Evolutionary conservation across 1,284 basidiomycete genomes (phyloP).

Genomic region (Austropuccinia psidii): DNA sequence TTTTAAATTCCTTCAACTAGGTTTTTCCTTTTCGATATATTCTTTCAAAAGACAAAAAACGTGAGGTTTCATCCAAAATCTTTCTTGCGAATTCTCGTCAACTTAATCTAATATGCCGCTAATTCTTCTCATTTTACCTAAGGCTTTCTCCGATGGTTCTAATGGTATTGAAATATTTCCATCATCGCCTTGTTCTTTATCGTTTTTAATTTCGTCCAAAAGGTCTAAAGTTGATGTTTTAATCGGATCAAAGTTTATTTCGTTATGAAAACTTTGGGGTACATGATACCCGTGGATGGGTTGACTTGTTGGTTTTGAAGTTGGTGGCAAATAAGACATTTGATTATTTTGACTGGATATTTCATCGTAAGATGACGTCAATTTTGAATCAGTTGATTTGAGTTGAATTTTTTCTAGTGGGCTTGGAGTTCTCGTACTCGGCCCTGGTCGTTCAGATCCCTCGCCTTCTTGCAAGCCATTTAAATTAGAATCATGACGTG

Average conservation of each 20-base stretch:
- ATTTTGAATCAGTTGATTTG: too few species aligned
- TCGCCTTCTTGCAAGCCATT: neutral
- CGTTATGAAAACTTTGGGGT: neutral
- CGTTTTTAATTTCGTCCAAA: neutral
- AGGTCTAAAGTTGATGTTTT: neutral
- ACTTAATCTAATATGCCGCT: too few species aligned
- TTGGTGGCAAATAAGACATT: neutral
- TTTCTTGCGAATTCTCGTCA: too few species aligned
- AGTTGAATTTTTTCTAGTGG: too few species aligned
- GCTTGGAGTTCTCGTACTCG: neutral
- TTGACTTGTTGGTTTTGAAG: neutral
- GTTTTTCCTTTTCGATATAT: too few species aligned
- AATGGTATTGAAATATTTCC: neutral
- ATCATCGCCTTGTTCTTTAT: neutral
- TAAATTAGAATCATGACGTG: neutral
- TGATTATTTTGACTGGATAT: neutral
- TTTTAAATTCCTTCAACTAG: too few species aligned
- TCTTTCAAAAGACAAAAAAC: too few species aligned
- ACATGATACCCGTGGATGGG: neutral
- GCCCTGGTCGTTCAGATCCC: neutral
- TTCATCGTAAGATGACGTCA: too few species aligned
- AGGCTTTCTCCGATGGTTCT: conserved; percentile 22
- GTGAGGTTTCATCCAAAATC: too few species aligned
- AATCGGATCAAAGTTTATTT: neutral
- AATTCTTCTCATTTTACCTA: conserved; percentile 30